Evolutionary conservation across 495 filamentous ascomycete genomes (phyloP), one percentile per base, ranked within the genome.

Genomic region (Talaromyces nanjingensis): DNA sequence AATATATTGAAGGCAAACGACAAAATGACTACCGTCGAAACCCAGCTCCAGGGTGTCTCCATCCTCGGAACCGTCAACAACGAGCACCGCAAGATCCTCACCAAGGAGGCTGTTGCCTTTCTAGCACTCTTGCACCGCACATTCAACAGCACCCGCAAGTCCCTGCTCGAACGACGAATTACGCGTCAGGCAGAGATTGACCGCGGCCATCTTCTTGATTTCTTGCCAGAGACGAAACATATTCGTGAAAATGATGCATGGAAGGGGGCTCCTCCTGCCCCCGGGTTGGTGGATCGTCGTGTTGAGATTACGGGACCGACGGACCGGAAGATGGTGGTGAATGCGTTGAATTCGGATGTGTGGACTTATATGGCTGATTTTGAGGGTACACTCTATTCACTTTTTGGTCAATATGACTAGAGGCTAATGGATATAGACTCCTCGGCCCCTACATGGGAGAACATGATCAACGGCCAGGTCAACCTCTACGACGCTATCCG

Each of bases 301-400:
- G 92, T 97, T n/a, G 94, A 99, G 83, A 99, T 99, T 77, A 99
- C 94, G 14, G 94, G 94, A 1, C 94, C 94, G 0, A 98, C 94
- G 3, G 94, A 98, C 77, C 84, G 96, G 65, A 99, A 98, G 86
- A 99, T 99, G 94, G 92, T 99, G 45, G 91, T 99, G 63, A 99
- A 99, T 77, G 94, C 94, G 6, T 71, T 99, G 74, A 99, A 99
- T 76, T 88, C 93, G 42, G 86, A 98, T 72, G 96, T 98, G 20
- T 99, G 91, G 91, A 98, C 94, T 31, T 99, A 99, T 74, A 99
- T 99, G 94, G 96, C 94, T 29, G 94, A 99, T 80, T 94, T 99
- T 63, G 94, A 99, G 79, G 92, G 92, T 92, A 74, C 58, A 79
- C 29, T 72, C 20, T 33, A 65, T 60, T 24, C 5, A 8, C 16